A percentile compares a stretch with the other conserved stretches of the same genome.
Evolutionary conservation across 2,329 filamentous ascomycete species (phyloP).

Genomic region (Lasiodiplodia sp.): DNA sequence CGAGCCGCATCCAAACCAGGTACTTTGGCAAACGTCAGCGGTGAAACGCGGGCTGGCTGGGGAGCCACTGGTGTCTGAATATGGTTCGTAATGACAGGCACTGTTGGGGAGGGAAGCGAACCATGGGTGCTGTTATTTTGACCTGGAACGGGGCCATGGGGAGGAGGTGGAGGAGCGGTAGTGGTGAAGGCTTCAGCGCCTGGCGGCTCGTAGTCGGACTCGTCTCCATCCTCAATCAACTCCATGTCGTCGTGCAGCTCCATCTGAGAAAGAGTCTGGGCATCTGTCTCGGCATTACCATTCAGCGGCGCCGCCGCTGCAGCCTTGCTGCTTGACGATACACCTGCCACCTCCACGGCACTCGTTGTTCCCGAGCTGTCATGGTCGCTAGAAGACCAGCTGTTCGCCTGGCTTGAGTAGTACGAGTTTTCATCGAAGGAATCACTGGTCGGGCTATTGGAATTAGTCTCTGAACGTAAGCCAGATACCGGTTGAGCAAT

Average conservation of each 20-base stretch:
- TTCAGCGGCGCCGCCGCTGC: neutral
- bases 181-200: conserved; percentile 49
- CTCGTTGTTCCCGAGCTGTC: conserved; percentile 40
- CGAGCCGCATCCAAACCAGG: conserved; percentile 57
- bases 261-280: conserved; percentile 21
- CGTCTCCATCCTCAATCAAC: conserved; percentile 44
- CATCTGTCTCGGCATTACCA: conserved; percentile 11
- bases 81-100: conserved; percentile 69
- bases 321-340: conserved; percentile 22
- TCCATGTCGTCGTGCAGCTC: conserved; percentile 44
- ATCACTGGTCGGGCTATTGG: conserved; percentile 72
- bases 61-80: conserved; percentile 77
- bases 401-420: conserved; percentile 89
- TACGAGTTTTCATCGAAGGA: conserved; percentile 94
- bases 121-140: conserved; percentile 26
- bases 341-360: conserved; percentile 35
- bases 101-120: conserved; percentile 40
- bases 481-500: conserved; percentile 74
- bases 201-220: conserved; percentile 55
- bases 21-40: conserved; percentile 61
- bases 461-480: conserved; percentile 61
- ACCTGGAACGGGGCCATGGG: conserved; percentile 30
- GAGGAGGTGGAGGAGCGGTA: neutral
- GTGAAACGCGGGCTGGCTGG: conserved; percentile 74
- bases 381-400: conserved; percentile 68